Conservation (phyloP, 768 basidiomycete species). For the Agaricus subrufescens region DNA sequence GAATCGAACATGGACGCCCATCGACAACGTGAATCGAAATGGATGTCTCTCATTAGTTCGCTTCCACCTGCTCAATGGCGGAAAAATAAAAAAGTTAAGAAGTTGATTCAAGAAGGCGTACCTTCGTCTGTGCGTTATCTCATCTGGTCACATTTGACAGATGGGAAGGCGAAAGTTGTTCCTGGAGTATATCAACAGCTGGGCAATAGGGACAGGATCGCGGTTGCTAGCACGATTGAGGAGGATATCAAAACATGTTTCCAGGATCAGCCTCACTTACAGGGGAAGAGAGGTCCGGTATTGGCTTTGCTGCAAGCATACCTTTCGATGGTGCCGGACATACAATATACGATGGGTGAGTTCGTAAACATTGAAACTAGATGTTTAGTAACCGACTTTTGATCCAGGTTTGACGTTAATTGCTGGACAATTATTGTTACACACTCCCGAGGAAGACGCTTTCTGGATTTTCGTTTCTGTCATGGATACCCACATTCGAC, state of each 20-base stretch:
- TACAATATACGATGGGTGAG: conserved; percentile 61
- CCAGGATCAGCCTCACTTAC: conserved; percentile 52
- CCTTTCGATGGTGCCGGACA: conserved; percentile 81
- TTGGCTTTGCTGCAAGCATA: conserved; percentile 65
- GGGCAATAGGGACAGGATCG: conserved; percentile 39
- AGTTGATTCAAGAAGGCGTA: conserved; percentile 71
- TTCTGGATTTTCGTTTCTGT: conserved; percentile 88
- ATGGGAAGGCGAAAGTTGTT: conserved; percentile 67
- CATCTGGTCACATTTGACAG: conserved; percentile 79
- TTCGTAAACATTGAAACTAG: conserved; percentile 5
- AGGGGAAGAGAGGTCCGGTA: conserved; percentile 52
- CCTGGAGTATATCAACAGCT: conserved; percentile 29
- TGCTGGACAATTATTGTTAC: conserved; percentile 65
- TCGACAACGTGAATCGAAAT: conserved; percentile 69
- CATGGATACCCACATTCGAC: conserved; percentile 80
- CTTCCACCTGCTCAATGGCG: conserved; percentile 57
- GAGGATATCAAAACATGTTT: conserved; percentile 53
- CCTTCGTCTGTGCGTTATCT: conserved; percentile 80
- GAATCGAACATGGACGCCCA: conserved; percentile 56
- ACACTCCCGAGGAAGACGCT: conserved; percentile 83
- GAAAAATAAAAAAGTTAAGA: conserved; percentile 77
- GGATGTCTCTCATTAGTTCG: conserved; percentile 62
- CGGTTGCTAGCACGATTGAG: conserved; percentile 47
- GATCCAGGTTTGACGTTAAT: conserved; percentile 60
- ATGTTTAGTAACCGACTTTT: neutral